Evolutionary conservation across 176 grass and related monocot genomes (phyloP).

Genomic region (maize (Zea mays)): Zm-B73-REFERENCE-NAM-5.0 NC_050102.1:139528001-139528500

Average conservation of each 20-base stretch:
- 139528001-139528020: constrained; percentile 81
- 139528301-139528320: constrained; percentile 92
- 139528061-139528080: background rate
- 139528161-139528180: constrained; percentile 55
- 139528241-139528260: constrained; percentile 95
- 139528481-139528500: constrained; percentile 72
- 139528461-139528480: constrained; percentile 59
- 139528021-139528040: constrained; percentile 77
- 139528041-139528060: constrained; percentile 44
- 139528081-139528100: background rate
- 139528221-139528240: constrained; percentile 81
- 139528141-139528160: constrained; percentile 73
- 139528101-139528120: background rate
- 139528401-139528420: constrained; percentile 67
- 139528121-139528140: constrained; percentile 53
- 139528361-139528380: constrained; percentile 83
- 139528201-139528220: constrained; percentile 86
- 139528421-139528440: constrained; percentile 90
- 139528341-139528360: constrained; percentile 85
- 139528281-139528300: constrained; percentile 72
- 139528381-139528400: constrained; percentile 69
- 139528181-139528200: constrained; percentile 87
- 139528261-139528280: constrained; percentile 92
- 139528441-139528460: constrained; percentile 92
- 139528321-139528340: constrained; percentile 65